Evolutionary conservation across 2,329 filamentous ascomycete genomes (phyloP).

Genomic region (Microcera coccophila): DNA sequence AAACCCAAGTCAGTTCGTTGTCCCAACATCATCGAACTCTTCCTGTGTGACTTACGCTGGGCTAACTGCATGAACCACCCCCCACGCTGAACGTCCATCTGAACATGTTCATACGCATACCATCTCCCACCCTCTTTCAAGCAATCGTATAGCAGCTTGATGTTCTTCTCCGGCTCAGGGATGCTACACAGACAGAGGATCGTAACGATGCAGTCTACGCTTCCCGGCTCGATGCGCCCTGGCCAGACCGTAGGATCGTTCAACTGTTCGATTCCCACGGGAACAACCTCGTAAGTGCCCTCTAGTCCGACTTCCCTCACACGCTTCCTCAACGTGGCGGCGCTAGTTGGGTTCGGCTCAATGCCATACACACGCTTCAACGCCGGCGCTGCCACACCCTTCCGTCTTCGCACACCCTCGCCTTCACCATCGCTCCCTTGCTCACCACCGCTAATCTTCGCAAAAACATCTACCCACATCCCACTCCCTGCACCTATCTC

Average conservation of each 20-base stretch:
- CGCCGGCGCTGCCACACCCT: constrained; percentile 7
- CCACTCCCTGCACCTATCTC: constrained; percentile 62
- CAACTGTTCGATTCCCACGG: constrained; percentile 59
- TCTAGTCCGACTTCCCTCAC: constrained; percentile 51
- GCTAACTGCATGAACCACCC: constrained; percentile 43
- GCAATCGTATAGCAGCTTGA: constrained; percentile 52
- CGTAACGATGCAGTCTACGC: constrained; percentile 57
- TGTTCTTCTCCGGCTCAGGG: constrained; percentile 54
- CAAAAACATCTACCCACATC: constrained; percentile 56
- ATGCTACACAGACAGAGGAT: constrained; percentile 62
- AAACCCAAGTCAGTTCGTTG: no score
- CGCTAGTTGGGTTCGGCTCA: constrained; percentile 58
- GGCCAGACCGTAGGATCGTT: constrained; percentile 38
- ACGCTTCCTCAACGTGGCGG: constrained; percentile 43
- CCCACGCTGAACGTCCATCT: constrained; percentile 28
- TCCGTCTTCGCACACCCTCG: constrained; percentile 20
- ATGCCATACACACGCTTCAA: constrained; percentile 56
- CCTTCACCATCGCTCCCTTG: constrained; percentile 7
- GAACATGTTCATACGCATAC: constrained; percentile 62
- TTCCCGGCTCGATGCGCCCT: constrained; percentile 47
- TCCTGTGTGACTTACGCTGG: constrained; percentile 44
- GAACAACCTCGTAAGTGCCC: constrained; percentile 58
- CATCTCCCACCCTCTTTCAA: constrained; percentile 60
- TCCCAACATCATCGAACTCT: background rate
- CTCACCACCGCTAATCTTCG: constrained; percentile 22